Percentiles rank a stretch among this genome's conserved stretches.
Evolutionary conservation across 805 yeast species (phyloP).

Genomic region (Candida montana): DNA sequence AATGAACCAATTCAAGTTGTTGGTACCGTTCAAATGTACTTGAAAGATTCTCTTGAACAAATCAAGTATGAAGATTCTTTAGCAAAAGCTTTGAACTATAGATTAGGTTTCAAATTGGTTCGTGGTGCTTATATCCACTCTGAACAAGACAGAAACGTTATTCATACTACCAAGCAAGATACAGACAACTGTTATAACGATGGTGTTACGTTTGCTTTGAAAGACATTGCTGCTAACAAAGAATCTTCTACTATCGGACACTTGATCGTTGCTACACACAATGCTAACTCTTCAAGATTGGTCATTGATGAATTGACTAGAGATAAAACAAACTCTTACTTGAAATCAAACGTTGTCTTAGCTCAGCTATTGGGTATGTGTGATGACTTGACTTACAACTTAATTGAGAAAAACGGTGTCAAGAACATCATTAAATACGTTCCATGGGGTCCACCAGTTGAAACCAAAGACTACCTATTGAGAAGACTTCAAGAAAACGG

Average conservation of each 20-base stretch:
- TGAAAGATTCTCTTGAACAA: conserved; percentile 62
- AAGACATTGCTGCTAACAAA: conserved; percentile 37
- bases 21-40: conserved; percentile 92
- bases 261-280: conserved; percentile 88
- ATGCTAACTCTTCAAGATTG: conserved; percentile 66
- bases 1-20: conserved; percentile 60
- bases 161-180: conserved; percentile 68
- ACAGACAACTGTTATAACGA: conserved; percentile 76
- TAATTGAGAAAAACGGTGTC: conserved; percentile 58
- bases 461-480: conserved; percentile 82
- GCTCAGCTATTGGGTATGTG: conserved; percentile 97
- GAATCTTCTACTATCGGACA: conserved; percentile 57
- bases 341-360: conserved; percentile 61
- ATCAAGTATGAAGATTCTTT: conserved; percentile 56
- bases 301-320: conserved; percentile 55
- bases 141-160: conserved; percentile 69
- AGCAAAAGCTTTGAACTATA: conserved; percentile 57
- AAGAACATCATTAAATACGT: conserved; percentile 86
- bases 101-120: conserved; percentile 82
- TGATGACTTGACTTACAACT: conserved; percentile 75
- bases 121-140: conserved; percentile 95
- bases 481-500: conserved; percentile 95
- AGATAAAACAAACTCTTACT: conserved; percentile 23
- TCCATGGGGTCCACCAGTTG: conserved; percentile 96
- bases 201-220: conserved; percentile 60